A percentile compares a stretch with the other conserved stretches of the same genome.
Evolutionary conservation across 2,329 filamentous ascomycete genomes (phyloP).

Genomic region (Xylariales sp.): DNA sequence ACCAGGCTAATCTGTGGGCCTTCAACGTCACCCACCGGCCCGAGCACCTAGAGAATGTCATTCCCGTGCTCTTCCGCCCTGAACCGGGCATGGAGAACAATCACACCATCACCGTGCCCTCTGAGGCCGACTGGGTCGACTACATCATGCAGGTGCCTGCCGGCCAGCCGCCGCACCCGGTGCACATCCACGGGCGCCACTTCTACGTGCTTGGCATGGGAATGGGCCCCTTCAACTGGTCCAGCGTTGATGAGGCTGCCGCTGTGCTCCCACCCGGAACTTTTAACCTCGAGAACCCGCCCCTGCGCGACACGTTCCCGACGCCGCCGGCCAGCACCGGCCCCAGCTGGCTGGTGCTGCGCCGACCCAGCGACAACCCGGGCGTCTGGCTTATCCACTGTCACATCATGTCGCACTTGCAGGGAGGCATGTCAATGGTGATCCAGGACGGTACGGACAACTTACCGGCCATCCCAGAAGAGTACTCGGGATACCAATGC

Average conservation of each 20-base stretch:
- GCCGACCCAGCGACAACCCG: constrained; percentile 49
- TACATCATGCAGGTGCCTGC: constrained; percentile 38
- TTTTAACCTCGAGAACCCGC: constrained; percentile 56
- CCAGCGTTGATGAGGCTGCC: constrained; percentile 47
- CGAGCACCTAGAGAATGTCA: constrained; percentile 25
- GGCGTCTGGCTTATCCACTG: too few species aligned
- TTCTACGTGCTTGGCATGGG: constrained; percentile 54
- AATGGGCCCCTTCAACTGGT: constrained; percentile 45
- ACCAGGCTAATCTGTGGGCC: constrained; percentile 48
- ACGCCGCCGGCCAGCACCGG: constrained; percentile 27
- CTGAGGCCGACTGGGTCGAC: constrained; percentile 49
- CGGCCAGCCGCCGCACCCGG: constrained; percentile 45
- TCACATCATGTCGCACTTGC: constrained; percentile 48
- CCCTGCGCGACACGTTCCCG: constrained; percentile 44
- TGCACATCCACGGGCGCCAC: constrained; percentile 62
- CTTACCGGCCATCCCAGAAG: constrained; percentile 35
- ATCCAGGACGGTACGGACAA: constrained; percentile 43
- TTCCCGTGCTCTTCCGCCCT: constrained; percentile 43
- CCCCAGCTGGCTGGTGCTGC: constrained; percentile 42
- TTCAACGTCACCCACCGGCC: constrained; percentile 42
- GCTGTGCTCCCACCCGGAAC: constrained; percentile 35
- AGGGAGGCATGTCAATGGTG: constrained; percentile 51
- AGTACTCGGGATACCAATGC: constrained; percentile 21
- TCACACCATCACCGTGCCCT: constrained; percentile 35
- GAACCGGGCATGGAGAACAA: constrained; percentile 32